A percentile compares a stretch with the other conserved stretches of the same genome.
phyloP scores from a whole-genome alignment of 139 green algal genomes.

The Pleodorina starrii region DNA sequence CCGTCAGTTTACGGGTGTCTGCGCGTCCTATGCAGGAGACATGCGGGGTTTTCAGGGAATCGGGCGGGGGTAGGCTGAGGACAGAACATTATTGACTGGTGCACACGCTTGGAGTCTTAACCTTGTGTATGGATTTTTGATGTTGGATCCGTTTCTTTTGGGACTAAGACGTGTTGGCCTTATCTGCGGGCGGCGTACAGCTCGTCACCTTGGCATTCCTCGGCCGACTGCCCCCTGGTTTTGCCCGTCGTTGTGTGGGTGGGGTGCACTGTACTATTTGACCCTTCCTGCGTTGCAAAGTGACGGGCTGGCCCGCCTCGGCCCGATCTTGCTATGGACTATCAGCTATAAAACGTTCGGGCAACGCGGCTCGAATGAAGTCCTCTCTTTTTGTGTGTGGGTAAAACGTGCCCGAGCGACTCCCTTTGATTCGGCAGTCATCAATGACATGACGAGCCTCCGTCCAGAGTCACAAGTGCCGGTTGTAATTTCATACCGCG shows the following conservation, averaged over 20 bases:
- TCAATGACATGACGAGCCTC: not conserved
- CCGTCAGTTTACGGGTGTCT: not conserved
- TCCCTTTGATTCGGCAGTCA: not conserved
- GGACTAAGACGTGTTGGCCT: constrained; percentile 16
- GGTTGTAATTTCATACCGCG: constrained; percentile 4
- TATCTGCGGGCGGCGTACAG: not conserved
- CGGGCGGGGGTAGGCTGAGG: not conserved
- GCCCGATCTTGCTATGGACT: not conserved
- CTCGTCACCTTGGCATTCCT: constrained; percentile 7
- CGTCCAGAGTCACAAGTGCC: not conserved
- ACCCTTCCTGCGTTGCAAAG: not conserved
- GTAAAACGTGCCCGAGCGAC: not conserved
- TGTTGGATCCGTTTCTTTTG: not conserved
- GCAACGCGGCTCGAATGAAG: not conserved
- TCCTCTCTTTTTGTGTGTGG: not conserved
- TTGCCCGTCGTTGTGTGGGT: constrained; percentile 2
- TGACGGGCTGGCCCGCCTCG: not conserved
- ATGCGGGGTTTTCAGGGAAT: not conserved
- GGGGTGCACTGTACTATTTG: not conserved
- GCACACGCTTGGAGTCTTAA: not conserved
- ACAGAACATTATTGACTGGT: constrained; percentile 6
- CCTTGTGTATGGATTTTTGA: not conserved
- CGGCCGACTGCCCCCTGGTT: not conserved
- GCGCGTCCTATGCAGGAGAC: constrained; percentile 3
- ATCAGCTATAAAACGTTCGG: not conserved